These are phyloP conservation scores for Dendrostoma leiphaemia DNA, from an alignment of 2,329 filamentous ascomycete species.

Conservation along the genomic window DNA sequence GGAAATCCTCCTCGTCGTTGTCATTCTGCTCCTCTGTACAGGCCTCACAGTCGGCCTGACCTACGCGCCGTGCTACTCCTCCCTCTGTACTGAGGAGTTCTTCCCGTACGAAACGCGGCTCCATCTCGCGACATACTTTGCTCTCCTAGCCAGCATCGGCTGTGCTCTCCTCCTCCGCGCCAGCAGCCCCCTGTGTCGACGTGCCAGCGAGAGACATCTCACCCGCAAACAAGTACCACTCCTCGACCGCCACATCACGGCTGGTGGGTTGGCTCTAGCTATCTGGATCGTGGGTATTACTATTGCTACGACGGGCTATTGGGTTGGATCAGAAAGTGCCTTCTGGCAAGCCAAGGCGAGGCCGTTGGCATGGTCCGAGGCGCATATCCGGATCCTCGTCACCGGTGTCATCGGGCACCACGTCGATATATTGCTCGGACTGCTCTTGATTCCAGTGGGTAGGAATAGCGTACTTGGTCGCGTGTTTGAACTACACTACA, in stretches of 20 bases:
- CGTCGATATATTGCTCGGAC: constrained; percentile 17
- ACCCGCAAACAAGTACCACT: neutral
- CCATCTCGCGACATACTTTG: constrained; percentile 17
- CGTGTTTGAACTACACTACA: constrained; percentile 18
- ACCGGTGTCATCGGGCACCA: constrained; percentile 19
- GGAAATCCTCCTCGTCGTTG: neutral
- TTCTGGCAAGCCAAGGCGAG: constrained; percentile 10
- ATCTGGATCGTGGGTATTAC: constrained; percentile 14
- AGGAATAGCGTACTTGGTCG: constrained; percentile 18
- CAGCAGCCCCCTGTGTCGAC: neutral
- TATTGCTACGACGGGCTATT: constrained; percentile 13
- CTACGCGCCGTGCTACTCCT: constrained; percentile 17
- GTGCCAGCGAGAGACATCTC: neutral
- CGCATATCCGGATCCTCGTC: constrained; percentile 14
- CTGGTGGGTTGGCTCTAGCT: constrained; percentile 6
- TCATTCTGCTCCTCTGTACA: neutral
- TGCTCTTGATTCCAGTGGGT: constrained; percentile 17
- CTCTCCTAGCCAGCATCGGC: constrained; percentile 8
- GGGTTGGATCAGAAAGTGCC: constrained; percentile 6
- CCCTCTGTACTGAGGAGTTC: constrained; percentile 18
- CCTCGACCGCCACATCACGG: constrained; percentile 1
- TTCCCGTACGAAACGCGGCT: constrained; percentile 16
- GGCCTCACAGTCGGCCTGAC: constrained; percentile 18
- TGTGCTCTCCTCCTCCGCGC: neutral
- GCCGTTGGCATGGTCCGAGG: constrained; percentile 12